Base-by-base conservation (phyloP, 768 basidiomycete species). In the Coprinopsis sp. region DNA sequence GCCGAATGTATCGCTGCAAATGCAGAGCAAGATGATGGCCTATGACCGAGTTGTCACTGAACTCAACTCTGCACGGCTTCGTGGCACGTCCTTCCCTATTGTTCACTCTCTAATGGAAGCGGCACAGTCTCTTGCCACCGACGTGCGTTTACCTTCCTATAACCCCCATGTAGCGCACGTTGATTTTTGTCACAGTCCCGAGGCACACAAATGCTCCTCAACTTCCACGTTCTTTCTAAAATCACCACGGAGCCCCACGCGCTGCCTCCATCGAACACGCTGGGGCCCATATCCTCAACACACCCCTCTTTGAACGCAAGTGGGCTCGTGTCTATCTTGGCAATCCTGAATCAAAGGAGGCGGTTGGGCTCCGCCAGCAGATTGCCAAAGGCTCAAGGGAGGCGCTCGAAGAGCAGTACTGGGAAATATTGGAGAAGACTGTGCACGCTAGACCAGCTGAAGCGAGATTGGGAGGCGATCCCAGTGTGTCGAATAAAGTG, bases 11-110 rank as follows among this genome's bases (percentile, higher is more conserved):
- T 80, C 75, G 12, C 63, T 88, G 31, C 87, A 90, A 59, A 87
- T 87, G 84, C 92, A 94, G 64, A 82, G 77, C 65, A 90, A 89
- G 66, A 93, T 97, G 93, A 91, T 97, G 87, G 84, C 82, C 11
- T 99, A 97, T 62, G 89, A 94, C 69, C 80, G 81, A 38, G 83
- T 88, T 25, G 71, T 97, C 33, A 71, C 77, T 6, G 81, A 89
- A 19, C 69, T 97, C 41, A 93, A 96, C 67, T 64, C 72, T 30
- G 78, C 87, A 1, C 72, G 92, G 33, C 67, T 84, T 14, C 78
- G 82, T 2, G 84, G 80, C 14, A 81, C 73, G 4, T 89, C 84
- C 2, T 91, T 76, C 62, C 87, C 89, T 5, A 73, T 92, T 50
- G 67, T 91, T 6, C 85, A 90, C 54, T 68, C 81, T 1, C 72